Base-by-base conservation (phyloP, 1,139 yeast species). In the Suhomyces chickasaworum region DNA sequence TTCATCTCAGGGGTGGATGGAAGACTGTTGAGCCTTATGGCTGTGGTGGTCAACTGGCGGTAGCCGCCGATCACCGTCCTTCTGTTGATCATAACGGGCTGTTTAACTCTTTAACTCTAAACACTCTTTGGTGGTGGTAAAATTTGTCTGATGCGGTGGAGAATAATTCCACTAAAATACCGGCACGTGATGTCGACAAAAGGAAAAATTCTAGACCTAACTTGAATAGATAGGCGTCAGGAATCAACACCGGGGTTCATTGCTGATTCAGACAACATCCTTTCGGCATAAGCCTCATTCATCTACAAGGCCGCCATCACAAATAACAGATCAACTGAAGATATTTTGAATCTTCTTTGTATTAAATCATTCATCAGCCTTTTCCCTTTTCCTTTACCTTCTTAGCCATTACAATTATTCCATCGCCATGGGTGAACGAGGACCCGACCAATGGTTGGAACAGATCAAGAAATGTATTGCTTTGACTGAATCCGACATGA, bases 361-460 rank as follows among this genome's bases (percentile, higher is more conserved):
- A 17, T 27, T 17, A 15, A 29, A 29, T 29, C 32, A 29, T 6
- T 29, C n/a, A n/a, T n/a, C n/a, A n/a, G n/a, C n/a, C n/a, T n/a
- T n/a, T n/a, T n/a, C n/a, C n/a, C n/a, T n/a, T n/a, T n/a, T n/a
- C n/a, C n/a, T 13, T 10, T 8, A 13, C 17, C 32, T 15, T 9
- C 32, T 13, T 29, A 13, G 32, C 10, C 32, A 29, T 29, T 13
- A 29, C 32, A 29, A 29, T 3, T 29, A 29, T 13, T 17, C 42
- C 22, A 23, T 30, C 43, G 32, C 32, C 38, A 85, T 84, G 90
- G 72, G 78, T 37, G 91, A 86, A 64, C 75, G 93, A 70, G 95
- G 95, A 42, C 98, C 98, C 30, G 97, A 91, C 60, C 89, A 84
- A 60, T 93, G 99, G 99, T 79, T 93, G 52, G 98, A 91, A 65